A percentile compares a stretch with the other conserved stretches of the same genome.
Evolutionary conservation across 108 stramenopile species (phyloP).

Genomic region (Skeletonema menzelii): DNA sequence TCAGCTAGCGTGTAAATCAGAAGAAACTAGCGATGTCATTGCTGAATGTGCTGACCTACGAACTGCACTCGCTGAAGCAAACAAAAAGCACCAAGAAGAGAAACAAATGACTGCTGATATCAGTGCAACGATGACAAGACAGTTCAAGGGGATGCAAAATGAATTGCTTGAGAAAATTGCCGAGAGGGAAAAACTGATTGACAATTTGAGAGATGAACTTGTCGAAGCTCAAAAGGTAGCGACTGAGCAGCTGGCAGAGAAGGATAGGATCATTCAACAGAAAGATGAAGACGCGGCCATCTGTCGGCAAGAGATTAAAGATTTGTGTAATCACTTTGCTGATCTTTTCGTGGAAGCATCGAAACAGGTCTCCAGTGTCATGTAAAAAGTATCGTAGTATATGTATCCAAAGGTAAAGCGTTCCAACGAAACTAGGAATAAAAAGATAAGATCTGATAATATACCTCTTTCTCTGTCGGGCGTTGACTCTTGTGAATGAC

Average conservation of each 20-base stretch:
- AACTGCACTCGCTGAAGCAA: constrained; percentile 50
- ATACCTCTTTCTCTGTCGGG: no score
- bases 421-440: no score
- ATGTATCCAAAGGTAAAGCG: no score
- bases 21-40: constrained; percentile 27
- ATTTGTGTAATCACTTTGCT: constrained; percentile 74
- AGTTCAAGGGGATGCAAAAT: constrained; percentile 90
- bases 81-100: constrained; percentile 60
- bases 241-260: constrained; percentile 52
- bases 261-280: constrained; percentile 57
- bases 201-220: constrained; percentile 68
- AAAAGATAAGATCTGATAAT: no score
- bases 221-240: constrained; percentile 48
- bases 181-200: constrained; percentile 64
- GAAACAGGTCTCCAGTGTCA: constrained; percentile 13
- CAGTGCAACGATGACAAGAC: constrained; percentile 78
- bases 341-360: constrained; percentile 70
- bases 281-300: constrained; percentile 69
- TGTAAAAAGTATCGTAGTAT: no score
- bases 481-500: no score
- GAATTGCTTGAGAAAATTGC: constrained; percentile 78
- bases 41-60: constrained; percentile 26
- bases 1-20: constrained; percentile 33
- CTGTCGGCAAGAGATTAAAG: constrained; percentile 66
- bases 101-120: constrained; percentile 63